phyloP scores from a whole-genome alignment of 108 stramenopile genomes.

The Skeletonema grethae region DNA sequence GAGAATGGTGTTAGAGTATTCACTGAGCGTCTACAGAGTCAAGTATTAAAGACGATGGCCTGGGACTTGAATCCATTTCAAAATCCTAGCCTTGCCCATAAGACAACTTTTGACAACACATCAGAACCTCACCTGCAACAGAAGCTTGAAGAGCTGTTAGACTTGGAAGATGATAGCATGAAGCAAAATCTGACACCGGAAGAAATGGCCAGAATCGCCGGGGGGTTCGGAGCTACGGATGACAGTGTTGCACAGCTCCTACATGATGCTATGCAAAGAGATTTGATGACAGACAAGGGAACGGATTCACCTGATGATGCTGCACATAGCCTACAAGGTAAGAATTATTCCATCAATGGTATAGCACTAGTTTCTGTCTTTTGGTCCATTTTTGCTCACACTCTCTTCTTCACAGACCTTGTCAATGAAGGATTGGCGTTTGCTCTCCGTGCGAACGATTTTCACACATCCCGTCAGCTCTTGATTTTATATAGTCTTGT shows the following conservation, averaged over 20 bases:
- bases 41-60: slow-evolving; percentile 75
- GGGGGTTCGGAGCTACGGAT: slow-evolving; percentile 90
- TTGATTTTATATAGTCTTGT: slow-evolving; percentile 85
- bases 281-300: slow-evolving; percentile 48
- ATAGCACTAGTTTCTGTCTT: no score
- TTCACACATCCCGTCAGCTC: slow-evolving; percentile 83
- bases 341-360: no score
- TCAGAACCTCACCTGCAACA: slow-evolving; percentile 66
- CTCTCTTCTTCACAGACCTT: slow-evolving; percentile 43
- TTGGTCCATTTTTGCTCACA: no score
- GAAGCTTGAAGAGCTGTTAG: slow-evolving; percentile 84
- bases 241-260: slow-evolving; percentile 80
- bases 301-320: slow-evolving; percentile 18
- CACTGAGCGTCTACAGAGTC: slow-evolving; percentile 67
- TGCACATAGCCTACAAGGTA: slow-evolving; percentile 63
- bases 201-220: slow-evolving; percentile 59
- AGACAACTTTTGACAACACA: slow-evolving; percentile 71
- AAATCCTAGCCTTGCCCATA: slow-evolving; percentile 71
- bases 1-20: slow-evolving; percentile 73
- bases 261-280: slow-evolving; percentile 73
- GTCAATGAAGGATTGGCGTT: slow-evolving; percentile 88
- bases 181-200: slow-evolving; percentile 72
- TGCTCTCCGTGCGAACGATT: slow-evolving; percentile 81
- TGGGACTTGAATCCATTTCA: slow-evolving; percentile 85
- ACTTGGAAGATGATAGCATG: slow-evolving; percentile 75